Conservation (phyloP, 2,329 filamentous ascomycete genomes). For the Fusarium albosuccineum region DNA sequence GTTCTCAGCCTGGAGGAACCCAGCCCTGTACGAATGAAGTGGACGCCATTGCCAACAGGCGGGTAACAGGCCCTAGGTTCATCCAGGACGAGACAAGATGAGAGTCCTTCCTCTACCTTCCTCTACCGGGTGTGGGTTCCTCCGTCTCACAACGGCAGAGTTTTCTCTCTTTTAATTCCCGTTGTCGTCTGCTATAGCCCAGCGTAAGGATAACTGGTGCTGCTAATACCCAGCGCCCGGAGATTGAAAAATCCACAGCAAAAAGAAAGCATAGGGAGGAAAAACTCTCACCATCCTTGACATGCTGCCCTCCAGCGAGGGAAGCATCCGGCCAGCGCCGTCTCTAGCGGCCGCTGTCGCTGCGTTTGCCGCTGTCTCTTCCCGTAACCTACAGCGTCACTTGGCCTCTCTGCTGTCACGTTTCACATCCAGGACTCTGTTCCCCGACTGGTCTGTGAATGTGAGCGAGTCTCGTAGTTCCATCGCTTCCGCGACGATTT, state of each 20-base stretch:
- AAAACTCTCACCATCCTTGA: conserved; percentile 2
- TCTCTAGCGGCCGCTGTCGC: background rate
- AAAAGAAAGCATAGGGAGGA: background rate
- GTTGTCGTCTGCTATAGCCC: background rate
- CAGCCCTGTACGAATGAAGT: conserved; percentile 26
- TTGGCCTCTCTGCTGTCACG: background rate
- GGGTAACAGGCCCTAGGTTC: background rate
- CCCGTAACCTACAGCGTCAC: background rate
- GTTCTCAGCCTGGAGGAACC: background rate
- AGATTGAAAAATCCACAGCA: conserved; percentile 1
- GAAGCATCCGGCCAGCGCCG: conserved; percentile 12
- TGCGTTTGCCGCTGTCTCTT: too few relatives aligned
- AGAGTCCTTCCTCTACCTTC: background rate
- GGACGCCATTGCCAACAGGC: conserved; percentile 28
- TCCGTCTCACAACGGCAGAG: background rate
- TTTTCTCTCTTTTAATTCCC: background rate
- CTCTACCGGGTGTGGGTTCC: background rate
- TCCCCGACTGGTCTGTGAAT: background rate
- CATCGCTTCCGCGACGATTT: too few relatives aligned
- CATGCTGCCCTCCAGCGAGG: background rate
- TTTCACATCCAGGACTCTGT: background rate
- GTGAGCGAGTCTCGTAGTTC: too few relatives aligned
- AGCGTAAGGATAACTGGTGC: background rate
- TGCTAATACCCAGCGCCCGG: background rate
- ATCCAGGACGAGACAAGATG: background rate